Base-by-base conservation (phyloP, 306 rosid genomes). In the Argentina anserina region DNA sequence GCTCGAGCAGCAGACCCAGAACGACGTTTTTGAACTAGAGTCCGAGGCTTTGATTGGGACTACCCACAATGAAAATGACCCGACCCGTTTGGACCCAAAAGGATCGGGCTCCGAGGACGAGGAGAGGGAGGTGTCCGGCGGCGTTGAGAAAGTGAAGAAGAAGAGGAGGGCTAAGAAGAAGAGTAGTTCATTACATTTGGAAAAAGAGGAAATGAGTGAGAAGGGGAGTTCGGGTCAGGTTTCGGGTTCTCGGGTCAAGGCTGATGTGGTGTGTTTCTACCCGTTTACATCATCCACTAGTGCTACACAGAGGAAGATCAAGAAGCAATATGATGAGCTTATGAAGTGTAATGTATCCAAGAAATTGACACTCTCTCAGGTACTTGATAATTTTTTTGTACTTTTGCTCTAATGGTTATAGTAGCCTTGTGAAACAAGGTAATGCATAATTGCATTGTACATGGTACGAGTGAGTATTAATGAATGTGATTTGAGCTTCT, bases 301-400 rank as follows among this genome's bases (percentile, higher is more conserved):
- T 76, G 81, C 83, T 59, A 87, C 87, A 71, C 97, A 91, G 87
- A 89, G 96, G 72, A 89, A 80, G 86, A 91, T 91, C 80, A 91
- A 91, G 82, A 88, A 75, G 26, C 96, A 89, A 77, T 89, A 91
- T 36, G 96, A 89, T 71, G 93, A 91, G 59, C 90, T 91, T 4
- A 85, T 91, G 78, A 84, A 86, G 69, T 86, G 85, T 72, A 85
- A 87, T 33, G 89, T 81, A 31, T 75, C 89, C 17, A 87, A 83
- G 85, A 83, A 81, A 75, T 65, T 91, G 81, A 83, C 96, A 20
- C 82, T 91, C 25, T 72, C 88, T 21, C 96, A 91, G 96, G 97
- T 91, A 61, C 12, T 59, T 61, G n/a, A n/a, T 17, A 50, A 34
- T 11, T 6, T 11, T 2, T 28, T 2, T 31, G 29, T 45, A 28